Conservation (phyloP, 148 eudicot species). For the Spergularia marina region DNA sequence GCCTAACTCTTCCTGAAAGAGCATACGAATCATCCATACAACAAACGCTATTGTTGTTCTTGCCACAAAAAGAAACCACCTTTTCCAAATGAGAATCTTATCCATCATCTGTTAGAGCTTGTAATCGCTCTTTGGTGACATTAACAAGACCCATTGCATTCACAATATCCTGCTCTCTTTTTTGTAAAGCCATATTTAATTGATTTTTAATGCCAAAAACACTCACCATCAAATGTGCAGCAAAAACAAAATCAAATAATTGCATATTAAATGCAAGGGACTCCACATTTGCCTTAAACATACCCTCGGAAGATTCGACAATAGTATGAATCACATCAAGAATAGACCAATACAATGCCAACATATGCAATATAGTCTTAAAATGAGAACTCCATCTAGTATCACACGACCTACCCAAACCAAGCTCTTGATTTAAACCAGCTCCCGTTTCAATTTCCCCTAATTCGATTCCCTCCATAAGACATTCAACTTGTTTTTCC, state of each 20-base stretch:
- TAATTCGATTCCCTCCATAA: not conserved
- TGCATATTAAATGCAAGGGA: not conserved
- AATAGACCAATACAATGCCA: too few species aligned
- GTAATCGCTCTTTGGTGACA: not conserved
- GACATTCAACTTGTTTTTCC: not conserved
- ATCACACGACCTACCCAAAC: not conserved
- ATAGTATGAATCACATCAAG: too few species aligned
- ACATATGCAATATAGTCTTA: not conserved
- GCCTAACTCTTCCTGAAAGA: not conserved
- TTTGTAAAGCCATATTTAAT: conserved; percentile 1
- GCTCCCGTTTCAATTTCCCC: not conserved
- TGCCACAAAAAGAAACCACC: not conserved
- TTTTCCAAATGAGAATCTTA: not conserved
- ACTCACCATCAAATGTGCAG: not conserved
- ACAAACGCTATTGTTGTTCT: not conserved
- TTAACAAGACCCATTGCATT: conserved; percentile 1
- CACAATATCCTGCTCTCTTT: not conserved
- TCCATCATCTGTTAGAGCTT: not conserved
- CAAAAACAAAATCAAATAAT: conserved; percentile 2
- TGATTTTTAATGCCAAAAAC: not conserved
- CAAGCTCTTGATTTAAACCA: not conserved
- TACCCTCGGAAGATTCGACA: too few species aligned
- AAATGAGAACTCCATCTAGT: conserved; percentile 9
- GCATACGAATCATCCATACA: not conserved
- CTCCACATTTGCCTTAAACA: not conserved